Evolutionary conservation across 225 moss, liverwort and hornwort genomes (phyloP).

Genomic region (Bryoerythrophyllum caledonicum): DNA sequence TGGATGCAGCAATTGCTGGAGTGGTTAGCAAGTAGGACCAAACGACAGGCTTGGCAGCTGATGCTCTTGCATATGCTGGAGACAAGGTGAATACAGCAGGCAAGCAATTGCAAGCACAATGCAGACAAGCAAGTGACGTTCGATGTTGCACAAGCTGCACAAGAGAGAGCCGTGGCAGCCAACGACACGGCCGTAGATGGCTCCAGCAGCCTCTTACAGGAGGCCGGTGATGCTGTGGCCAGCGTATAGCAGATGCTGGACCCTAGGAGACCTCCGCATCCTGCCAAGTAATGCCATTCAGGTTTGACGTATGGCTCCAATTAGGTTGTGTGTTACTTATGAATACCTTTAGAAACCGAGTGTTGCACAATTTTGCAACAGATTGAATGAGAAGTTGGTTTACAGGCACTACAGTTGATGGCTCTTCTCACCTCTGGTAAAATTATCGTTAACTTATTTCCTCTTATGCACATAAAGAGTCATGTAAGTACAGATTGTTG

Average conservation of each 20-base stretch:
- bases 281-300: neutral
- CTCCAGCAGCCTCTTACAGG: neutral
- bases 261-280: neutral
- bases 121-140: too few relatives aligned
- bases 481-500: neutral
- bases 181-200: neutral
- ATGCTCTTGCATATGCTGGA: neutral
- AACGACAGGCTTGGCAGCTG: neutral
- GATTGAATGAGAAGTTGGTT: too few relatives aligned
- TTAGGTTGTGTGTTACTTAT: too few relatives aligned
- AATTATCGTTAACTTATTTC: too few relatives aligned
- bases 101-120: too few relatives aligned
- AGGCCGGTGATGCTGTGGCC: conserved; percentile 2
- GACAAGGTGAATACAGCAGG: neutral
- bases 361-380: too few relatives aligned
- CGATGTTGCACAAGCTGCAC: neutral
- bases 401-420: too few relatives aligned
- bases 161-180: neutral
- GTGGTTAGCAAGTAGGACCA: neutral
- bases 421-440: too few relatives aligned
- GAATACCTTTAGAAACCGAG: too few relatives aligned
- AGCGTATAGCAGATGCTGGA: neutral
- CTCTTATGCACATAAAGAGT: neutral
- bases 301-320: neutral
- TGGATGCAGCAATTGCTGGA: conserved; percentile 1